A percentile compares a stretch with the other conserved stretches of the same genome.
Conservation (phyloP, 441 rosid species). For the Metrosideros polymorpha region DNA sequence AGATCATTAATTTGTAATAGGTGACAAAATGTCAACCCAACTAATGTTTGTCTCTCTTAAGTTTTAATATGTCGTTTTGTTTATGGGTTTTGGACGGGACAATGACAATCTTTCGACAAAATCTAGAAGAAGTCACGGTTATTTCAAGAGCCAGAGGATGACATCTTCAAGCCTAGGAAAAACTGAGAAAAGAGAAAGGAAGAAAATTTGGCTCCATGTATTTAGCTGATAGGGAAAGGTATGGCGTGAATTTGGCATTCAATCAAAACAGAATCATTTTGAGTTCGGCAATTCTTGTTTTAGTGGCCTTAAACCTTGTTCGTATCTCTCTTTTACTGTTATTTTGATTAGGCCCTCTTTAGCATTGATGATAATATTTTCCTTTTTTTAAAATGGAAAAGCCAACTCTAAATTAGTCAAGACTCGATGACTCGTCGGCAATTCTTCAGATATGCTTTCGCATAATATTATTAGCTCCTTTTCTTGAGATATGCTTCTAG, state of each 20-base stretch:
- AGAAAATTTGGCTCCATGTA: not conserved
- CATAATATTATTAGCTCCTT: too few species aligned
- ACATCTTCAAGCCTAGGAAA: not conserved
- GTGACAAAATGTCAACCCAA: not conserved
- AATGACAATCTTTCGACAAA: not conserved
- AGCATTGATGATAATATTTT: not conserved
- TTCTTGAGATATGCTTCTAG: too few species aligned
- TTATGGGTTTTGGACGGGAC: not conserved
- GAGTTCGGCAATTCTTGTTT: not conserved
- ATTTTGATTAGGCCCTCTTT: too few species aligned
- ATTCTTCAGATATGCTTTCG: too few species aligned
- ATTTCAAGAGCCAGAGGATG: not conserved
- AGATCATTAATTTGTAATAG: not conserved
- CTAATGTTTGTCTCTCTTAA: not conserved
- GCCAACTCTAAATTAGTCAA: not conserved
- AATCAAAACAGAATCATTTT: not conserved
- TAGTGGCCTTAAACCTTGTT: not conserved
- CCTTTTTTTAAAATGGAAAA: not conserved
- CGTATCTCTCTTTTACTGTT: not conserved
- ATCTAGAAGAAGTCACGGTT: not conserved
- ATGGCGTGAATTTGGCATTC: not conserved
- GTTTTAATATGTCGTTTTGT: not conserved
- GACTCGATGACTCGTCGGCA: too few species aligned
- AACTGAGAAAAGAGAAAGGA: not conserved
- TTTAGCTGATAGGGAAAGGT: not conserved